Base-by-base conservation (phyloP, 2,329 filamentous ascomycete species). In the Calonectria leucothoes region DNA sequence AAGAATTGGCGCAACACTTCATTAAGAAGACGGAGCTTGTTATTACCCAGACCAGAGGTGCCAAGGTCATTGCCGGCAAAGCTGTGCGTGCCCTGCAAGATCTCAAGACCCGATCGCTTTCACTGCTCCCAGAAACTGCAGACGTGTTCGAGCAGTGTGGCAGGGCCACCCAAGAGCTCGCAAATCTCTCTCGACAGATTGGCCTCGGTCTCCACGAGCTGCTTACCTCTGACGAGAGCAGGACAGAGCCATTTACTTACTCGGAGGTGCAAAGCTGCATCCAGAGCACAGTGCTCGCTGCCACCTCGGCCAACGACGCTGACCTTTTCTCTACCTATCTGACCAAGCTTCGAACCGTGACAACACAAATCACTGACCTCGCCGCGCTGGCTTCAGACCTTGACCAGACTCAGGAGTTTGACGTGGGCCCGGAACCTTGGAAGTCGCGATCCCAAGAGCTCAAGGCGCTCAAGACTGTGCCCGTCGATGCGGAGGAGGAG, bases 401-500 rank as follows among this genome's bases (percentile, higher is more conserved):
- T 25, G 91, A 92, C 48, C 91, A 93, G 79, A 94, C 94, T 0
- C 89, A 93, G 74, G 94, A 96, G 83, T 96, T 98, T 80, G 95
- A 98, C 76, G 90, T 91, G 75, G 90, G 88, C 27, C 88, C 91
- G 0, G 91, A 94, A 4, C 97, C 97, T 2, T 99, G 97, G 97
- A 89, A 94, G 67, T 88, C 95, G 37, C 93, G 96, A 68, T 93
- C 95, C 4, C 91, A 94, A 79, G 94, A 97, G 80, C 89, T 98
- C 67, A 95, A 93, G 83, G 91, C 92, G n/a, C 93, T 93, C 77
- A 96, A 97, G 86, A 92, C 91, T 27, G 91, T 95, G 42, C 93
- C 95, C 0, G 89, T 95, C 48, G 95, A 98, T 80, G 92, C 94
- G 0, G 95, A 98, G 81, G 94, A 96, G 80, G 94, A 98, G 82